These are phyloP conservation scores for Trametes polyzona DNA, from an alignment of 1,284 basidiomycete genomes.

Conservation along the genomic window DNA sequence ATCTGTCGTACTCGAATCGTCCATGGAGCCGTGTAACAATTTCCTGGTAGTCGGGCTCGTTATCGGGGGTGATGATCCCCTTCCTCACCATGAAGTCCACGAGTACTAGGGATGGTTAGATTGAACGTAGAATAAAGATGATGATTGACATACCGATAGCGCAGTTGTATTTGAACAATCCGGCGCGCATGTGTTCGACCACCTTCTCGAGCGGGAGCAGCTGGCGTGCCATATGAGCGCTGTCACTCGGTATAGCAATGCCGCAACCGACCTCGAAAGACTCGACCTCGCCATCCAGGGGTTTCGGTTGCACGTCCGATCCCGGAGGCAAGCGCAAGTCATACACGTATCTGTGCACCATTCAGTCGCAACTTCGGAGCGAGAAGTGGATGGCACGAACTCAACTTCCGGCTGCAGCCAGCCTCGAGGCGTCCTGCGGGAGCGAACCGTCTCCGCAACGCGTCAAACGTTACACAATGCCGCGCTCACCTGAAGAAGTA, in stretches of 20 bases:
- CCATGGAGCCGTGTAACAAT: conserved; percentile 76
- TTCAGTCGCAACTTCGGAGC: background rate
- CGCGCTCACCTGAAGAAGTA: conserved; percentile 66
- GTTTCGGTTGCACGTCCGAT: conserved; percentile 61
- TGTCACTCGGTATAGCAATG: too few species aligned
- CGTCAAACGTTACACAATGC: background rate
- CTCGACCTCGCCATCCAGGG: conserved; percentile 93
- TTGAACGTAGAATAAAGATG: background rate
- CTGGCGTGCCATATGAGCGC: conserved; percentile 42
- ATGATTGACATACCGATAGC: conserved; percentile 58
- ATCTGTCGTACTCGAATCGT: conserved; percentile 63
- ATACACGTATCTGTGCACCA: conserved; percentile 68
- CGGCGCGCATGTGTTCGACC: conserved; percentile 57
- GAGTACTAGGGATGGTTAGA: conserved; percentile 53
- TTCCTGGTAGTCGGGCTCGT: conserved; percentile 75
- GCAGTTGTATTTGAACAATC: conserved; percentile 88
- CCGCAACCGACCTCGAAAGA: conserved; percentile 78
- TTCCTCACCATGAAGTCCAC: conserved; percentile 85
- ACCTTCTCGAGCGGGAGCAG: conserved; percentile 61
- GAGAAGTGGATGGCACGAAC: conserved; percentile 43
- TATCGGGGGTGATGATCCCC: conserved; percentile 77
- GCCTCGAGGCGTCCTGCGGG: conserved; percentile 50
- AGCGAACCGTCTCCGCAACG: conserved; percentile 47
- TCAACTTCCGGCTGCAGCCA: conserved; percentile 90
- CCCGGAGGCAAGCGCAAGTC: conserved; percentile 72